phyloP scores from a whole-genome alignment of 2,329 filamentous ascomycete species.

The Sclerotinia glacialis region DNA sequence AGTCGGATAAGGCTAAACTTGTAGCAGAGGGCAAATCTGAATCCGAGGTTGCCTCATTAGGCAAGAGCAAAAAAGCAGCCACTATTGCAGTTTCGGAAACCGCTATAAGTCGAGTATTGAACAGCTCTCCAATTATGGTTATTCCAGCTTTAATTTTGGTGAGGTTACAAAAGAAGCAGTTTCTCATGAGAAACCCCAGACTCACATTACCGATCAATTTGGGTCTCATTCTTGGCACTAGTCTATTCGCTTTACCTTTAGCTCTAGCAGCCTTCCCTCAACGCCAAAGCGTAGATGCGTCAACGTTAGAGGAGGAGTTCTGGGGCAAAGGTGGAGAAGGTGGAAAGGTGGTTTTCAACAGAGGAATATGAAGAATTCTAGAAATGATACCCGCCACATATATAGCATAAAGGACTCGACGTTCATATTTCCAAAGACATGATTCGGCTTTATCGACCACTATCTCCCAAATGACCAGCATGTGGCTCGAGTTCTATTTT shows the following conservation, averaged over 20 bases:
- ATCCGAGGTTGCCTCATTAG: slow-evolving; percentile 67
- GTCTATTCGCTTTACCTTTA: slow-evolving; percentile 82
- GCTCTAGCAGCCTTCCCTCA: slow-evolving; percentile 92
- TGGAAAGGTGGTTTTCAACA: slow-evolving; percentile 92
- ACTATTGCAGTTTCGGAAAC: slow-evolving; percentile 90
- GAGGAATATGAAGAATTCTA: slow-evolving; percentile 64
- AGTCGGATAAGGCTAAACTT: slow-evolving; percentile 61
- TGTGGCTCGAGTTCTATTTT: slow-evolving; percentile 11
- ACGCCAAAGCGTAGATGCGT: slow-evolving; percentile 74
- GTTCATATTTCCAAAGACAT: slow-evolving; percentile 2
- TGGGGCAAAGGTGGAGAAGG: slow-evolving; percentile 73
- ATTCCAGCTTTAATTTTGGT: slow-evolving; percentile 85
- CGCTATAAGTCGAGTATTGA: slow-evolving; percentile 84
- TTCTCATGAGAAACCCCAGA: slow-evolving; percentile 74
- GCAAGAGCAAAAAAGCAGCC: slow-evolving; percentile 84
- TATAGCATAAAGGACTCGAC: not conserved
- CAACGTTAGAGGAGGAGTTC: slow-evolving; percentile 81
- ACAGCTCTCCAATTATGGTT: slow-evolving; percentile 96
- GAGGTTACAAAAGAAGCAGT: slow-evolving; percentile 76
- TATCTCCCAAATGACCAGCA: slow-evolving; percentile 1
- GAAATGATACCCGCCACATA: not conserved
- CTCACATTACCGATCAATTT: slow-evolving; percentile 82
- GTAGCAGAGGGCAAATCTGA: slow-evolving; percentile 58
- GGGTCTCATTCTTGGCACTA: slow-evolving; percentile 80
- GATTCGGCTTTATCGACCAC: slow-evolving; percentile 6